These are phyloP conservation scores for Akebia trifoliata DNA, from an alignment of 164 flowering plant genomes.

Conservation along the genomic window DNA sequence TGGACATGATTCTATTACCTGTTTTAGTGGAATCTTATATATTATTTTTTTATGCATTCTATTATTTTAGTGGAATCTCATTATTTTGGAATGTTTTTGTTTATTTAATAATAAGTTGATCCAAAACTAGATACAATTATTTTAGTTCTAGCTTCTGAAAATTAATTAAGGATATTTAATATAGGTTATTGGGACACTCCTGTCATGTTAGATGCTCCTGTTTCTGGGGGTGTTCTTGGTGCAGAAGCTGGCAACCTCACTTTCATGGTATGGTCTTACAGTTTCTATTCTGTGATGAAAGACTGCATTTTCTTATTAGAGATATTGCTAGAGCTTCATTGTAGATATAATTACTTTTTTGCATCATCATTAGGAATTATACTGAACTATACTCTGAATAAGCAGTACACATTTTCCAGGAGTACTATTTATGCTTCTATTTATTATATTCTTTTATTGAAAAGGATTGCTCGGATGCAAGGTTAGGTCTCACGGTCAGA, in stretches of 20 bases:
- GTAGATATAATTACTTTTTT: background rate
- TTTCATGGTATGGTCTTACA: slow-evolving; percentile 57
- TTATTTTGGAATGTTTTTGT: background rate
- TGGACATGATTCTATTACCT: too few relatives aligned
- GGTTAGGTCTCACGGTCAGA: too few relatives aligned
- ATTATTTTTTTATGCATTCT: background rate
- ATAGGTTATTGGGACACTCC: slow-evolving; percentile 39
- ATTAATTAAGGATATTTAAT: slow-evolving; percentile 9
- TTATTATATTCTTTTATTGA: too few relatives aligned
- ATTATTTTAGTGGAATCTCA: background rate
- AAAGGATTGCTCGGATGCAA: too few relatives aligned
- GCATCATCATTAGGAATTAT: background rate
- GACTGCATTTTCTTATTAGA: background rate
- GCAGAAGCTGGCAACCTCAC: slow-evolving; percentile 91
- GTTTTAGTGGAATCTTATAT: too few relatives aligned
- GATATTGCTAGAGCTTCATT: background rate
- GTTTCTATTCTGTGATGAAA: background rate
- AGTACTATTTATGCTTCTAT: too few relatives aligned
- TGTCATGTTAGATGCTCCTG: slow-evolving; percentile 93
- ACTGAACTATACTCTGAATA: too few relatives aligned
- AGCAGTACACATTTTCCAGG: background rate
- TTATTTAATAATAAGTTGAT: background rate
- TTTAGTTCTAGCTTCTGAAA: background rate
- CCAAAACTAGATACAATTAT: background rate
- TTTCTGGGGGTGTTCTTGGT: slow-evolving; percentile 92